These are phyloP conservation scores for Yamadazyma takamatsuzukensis DNA, from an alignment of 805 yeast species.

Conservation along the genomic window DNA sequence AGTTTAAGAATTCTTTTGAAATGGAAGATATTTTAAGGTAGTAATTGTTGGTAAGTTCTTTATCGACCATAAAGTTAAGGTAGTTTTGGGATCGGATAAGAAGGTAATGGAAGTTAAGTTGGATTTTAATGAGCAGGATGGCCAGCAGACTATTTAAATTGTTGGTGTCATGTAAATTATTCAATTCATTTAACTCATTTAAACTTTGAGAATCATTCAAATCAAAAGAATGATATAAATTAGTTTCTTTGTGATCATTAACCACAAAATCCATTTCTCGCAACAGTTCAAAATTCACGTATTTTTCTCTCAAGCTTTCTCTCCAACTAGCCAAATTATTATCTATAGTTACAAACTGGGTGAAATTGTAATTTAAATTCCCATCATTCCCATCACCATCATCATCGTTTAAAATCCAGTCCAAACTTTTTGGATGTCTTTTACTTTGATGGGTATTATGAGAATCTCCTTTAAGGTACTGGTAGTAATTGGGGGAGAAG, in stretches of 20 bases:
- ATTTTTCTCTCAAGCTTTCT: conserved; percentile 28
- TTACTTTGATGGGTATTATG: conserved; percentile 13
- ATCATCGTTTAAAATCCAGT: conserved; percentile 43
- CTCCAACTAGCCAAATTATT: conserved; percentile 41
- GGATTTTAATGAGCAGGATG: conserved; percentile 38
- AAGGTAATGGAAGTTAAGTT: conserved; percentile 41
- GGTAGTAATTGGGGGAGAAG: conserved; percentile 43
- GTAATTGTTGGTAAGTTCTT: conserved; percentile 33
- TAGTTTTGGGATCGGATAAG: conserved; percentile 41
- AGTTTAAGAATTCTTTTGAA: conserved; percentile 34
- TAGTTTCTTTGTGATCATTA: conserved; percentile 6
- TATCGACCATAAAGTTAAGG: conserved; percentile 40
- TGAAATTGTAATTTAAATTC: conserved; percentile 41
- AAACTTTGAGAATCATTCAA: conserved; percentile 16
- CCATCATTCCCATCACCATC: conserved; percentile 49
- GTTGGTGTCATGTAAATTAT: conserved; percentile 36
- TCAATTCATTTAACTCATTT: conserved; percentile 19
- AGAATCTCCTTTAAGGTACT: conserved; percentile 30
- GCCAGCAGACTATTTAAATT: too few relatives aligned
- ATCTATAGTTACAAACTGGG: conserved; percentile 41
- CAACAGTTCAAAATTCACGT: conserved; percentile 23
- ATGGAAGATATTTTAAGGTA: conserved; percentile 34
- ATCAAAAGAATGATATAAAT: conserved; percentile 28
- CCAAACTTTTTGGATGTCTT: conserved; percentile 25
- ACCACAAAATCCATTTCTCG: conserved; percentile 29